phyloP scores from a whole-genome alignment of 768 basidiomycete species.

The Naganishia vaughanmartiniae region DNA sequence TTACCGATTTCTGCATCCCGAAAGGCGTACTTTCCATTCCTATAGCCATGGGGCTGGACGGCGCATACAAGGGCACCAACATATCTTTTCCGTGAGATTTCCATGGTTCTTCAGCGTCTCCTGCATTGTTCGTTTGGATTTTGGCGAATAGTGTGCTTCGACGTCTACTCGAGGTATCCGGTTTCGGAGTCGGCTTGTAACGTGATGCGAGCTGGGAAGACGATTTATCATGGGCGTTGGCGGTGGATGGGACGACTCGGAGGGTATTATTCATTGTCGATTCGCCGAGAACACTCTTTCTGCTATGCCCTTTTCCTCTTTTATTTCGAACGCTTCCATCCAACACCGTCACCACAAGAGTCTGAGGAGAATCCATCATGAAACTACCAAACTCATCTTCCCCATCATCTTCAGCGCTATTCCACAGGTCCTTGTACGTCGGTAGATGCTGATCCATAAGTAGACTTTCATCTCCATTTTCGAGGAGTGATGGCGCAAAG shows the following conservation, averaged over 20 bases:
- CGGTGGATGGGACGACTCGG: neutral
- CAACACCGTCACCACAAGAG: neutral
- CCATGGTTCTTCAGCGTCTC: neutral
- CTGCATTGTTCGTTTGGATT: neutral
- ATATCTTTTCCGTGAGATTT: neutral
- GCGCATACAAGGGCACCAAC: conserved; percentile 10
- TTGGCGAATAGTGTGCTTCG: conserved; percentile 17
- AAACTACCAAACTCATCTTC: conserved; percentile 21
- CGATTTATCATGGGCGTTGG: neutral
- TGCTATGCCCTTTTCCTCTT: conserved; percentile 1
- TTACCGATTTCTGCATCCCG: neutral
- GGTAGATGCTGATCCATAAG: conserved; percentile 13
- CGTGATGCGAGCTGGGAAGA: conserved; percentile 11
- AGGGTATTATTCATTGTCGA: neutral
- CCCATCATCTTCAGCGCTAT: conserved; percentile 1
- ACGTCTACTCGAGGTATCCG: conserved; percentile 8
- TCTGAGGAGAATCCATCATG: conserved; percentile 9
- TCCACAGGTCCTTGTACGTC: conserved; percentile 18
- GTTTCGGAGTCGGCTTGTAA: conserved; percentile 25
- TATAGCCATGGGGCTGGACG: neutral
- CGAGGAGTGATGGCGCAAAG: conserved; percentile 16
- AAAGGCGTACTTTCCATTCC: conserved; percentile 17
- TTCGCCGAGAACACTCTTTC: conserved; percentile 16
- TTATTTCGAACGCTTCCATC: conserved; percentile 6
- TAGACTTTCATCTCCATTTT: neutral